These are phyloP conservation scores for Polygonum aviculare DNA, from an alignment of 148 eudicot species.

Conservation along the genomic window DNA sequence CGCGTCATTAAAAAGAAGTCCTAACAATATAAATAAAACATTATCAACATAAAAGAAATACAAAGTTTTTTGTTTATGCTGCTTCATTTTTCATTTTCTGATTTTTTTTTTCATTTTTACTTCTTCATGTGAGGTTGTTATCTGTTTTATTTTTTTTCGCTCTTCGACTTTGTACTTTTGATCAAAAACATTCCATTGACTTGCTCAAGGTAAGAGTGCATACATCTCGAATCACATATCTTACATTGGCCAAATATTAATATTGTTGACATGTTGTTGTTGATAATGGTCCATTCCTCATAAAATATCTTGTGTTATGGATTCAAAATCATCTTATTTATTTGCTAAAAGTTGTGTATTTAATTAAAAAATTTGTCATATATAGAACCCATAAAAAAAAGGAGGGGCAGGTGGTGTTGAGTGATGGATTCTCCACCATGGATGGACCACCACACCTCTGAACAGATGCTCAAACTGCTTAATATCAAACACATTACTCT, in stretches of 20 bases:
- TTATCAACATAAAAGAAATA: no score
- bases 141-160: no score
- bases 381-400: not conserved
- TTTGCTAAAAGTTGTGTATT: not conserved
- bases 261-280: not conserved
- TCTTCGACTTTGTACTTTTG: no score
- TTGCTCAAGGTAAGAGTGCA: no score
- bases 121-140: no score
- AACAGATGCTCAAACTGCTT: not conserved
- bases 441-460: slow-evolving; percentile 6
- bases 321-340: not conserved
- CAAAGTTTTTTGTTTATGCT: no score
- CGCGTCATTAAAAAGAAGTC: no score
- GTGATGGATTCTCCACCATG: slow-evolving; percentile 8
- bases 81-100: no score
- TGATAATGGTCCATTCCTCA: not conserved
- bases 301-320: not conserved
- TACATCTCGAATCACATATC: no score
- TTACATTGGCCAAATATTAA: not conserved
- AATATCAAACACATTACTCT: slow-evolving; percentile 12
- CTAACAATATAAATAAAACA: no score
- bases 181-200: no score
- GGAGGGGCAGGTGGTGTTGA: slow-evolving; percentile 3
- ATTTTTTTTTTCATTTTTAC: no score
- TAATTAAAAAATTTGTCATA: not conserved